These are phyloP conservation scores for Zymoseptoria crescenta DNA, from an alignment of 2,329 filamentous ascomycete genomes.

Conservation along the genomic window DNA sequence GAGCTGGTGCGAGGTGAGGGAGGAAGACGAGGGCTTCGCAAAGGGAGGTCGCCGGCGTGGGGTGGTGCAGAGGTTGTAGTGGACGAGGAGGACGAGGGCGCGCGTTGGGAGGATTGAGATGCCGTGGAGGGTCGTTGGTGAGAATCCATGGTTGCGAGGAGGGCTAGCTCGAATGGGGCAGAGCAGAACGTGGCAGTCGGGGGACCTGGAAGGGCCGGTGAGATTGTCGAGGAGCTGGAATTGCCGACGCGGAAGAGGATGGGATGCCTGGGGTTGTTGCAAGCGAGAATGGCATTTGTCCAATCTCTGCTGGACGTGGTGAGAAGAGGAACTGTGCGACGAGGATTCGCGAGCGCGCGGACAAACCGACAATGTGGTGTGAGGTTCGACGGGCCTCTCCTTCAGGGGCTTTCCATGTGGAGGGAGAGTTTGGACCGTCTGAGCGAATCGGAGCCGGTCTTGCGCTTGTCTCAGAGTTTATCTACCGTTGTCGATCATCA, in stretches of 20 bases:
- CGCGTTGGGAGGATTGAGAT: background rate
- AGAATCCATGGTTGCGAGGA: background rate
- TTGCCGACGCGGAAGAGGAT: background rate
- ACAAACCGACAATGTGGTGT: no score
- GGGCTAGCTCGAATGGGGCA: background rate
- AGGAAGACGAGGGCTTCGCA: background rate
- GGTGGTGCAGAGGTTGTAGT: background rate
- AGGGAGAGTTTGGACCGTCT: no score
- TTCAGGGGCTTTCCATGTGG: no score
- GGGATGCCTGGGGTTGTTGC: no score
- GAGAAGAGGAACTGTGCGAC: no score
- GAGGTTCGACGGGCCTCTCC: no score
- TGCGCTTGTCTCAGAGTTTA: background rate
- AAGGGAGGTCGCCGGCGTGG: background rate
- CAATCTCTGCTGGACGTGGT: no score
- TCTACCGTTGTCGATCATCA: background rate
- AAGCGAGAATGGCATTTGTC: no score
- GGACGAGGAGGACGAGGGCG: background rate
- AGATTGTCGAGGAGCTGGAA: background rate
- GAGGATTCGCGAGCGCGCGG: no score
- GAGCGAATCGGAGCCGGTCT: no score
- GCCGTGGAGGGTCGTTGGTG: background rate
- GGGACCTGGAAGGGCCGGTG: background rate
- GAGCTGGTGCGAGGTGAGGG: background rate
- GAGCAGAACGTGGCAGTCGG: background rate